Evolutionary conservation across 257 asterid genomes (phyloP), one percentile per base, ranked within the genome.

Genomic region (Rhazya stricta): DNA sequence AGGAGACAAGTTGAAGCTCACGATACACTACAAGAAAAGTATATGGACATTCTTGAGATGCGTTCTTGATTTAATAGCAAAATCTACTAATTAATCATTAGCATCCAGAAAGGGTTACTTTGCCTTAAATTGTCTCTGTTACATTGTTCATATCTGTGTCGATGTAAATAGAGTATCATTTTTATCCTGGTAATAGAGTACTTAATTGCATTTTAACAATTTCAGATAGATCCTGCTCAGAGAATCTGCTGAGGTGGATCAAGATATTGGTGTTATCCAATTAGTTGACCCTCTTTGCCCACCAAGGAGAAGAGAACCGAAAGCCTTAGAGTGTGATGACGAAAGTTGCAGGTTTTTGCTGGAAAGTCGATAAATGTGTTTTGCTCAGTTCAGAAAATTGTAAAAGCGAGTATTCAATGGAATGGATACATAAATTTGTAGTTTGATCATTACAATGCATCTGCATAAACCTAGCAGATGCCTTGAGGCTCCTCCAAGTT

Each of bases 31-130:
- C 54, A 25, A 13, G 15, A 21, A 6, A 27, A 23, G 37, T 34
- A 69, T 63, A 69, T 63, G 29, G 19, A 83, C 73, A 83, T 86
- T 84, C 77, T 67, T 29, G 62, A 51, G 58, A 54, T 79, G 73
- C 66, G 58, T 37, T 50, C 53, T 63, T 66, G 18, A 82, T 74
- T 56, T 73, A 77, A 74, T 83, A 39, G 65, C 71, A 45, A 43
- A 30, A 67, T 72, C 77, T 72, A 43, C 51, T 74, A 6, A 34
- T 6, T 13, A 5, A 12, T 54, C 51, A n/a, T n/a, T n/a, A 72
- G 48, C 25, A n/a, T 54, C 10, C 30, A 42, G 0, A 2, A 72
- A 72, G 39, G 6, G 30, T 54, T 27, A 37, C 37, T 43, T 29
- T 23, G 18, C 37, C 4, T 16, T 54, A 12, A 12, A 39, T 10